A percentile compares a stretch with the other conserved stretches of the same genome.
phyloP scores from a whole-genome alignment of 352 stramenopile species.

The Elongisporangium anandrum region DNA sequence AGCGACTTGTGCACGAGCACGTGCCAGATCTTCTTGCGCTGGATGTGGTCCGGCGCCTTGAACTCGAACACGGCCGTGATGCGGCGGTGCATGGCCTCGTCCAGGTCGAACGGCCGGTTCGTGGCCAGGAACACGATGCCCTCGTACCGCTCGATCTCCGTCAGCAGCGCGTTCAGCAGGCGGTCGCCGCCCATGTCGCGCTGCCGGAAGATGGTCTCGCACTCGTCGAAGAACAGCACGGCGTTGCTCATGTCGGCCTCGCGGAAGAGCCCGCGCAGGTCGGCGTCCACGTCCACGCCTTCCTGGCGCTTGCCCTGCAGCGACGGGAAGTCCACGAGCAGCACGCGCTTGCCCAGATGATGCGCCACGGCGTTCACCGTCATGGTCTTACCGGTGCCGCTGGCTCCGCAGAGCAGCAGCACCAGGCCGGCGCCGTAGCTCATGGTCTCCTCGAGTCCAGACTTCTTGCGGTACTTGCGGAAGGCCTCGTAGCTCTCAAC shows the following conservation, averaged over 20 bases:
- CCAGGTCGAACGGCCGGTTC: conserved; percentile 85
- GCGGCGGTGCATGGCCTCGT: conserved; percentile 88
- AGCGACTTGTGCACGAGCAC: conserved; percentile 55
- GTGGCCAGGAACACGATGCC: conserved; percentile 88
- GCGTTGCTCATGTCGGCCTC: conserved; percentile 89
- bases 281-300: conserved; percentile 67
- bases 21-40: conserved; percentile 83
- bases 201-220: conserved; percentile 86
- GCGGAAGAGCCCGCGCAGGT: conserved; percentile 80
- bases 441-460: conserved; percentile 67
- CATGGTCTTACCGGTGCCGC: conserved; percentile 90
- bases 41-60: conserved; percentile 78
- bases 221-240: conserved; percentile 89
- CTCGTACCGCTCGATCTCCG: conserved; percentile 86
- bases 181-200: conserved; percentile 75
- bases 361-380: conserved; percentile 85
- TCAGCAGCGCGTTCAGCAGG: conserved; percentile 78
- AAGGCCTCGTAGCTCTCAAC: conserved; percentile 84
- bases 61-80: conserved; percentile 89
- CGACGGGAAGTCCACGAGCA: conserved; percentile 86
- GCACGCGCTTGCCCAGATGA: conserved; percentile 82
- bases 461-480: conserved; percentile 75
- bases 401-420: conserved; percentile 76
- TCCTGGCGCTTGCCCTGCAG: conserved; percentile 79
- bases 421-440: conserved; percentile 77